These are phyloP conservation scores for Globisporangium nagaii DNA, from an alignment of 352 stramenopile genomes.

Conservation along the genomic window DNA sequence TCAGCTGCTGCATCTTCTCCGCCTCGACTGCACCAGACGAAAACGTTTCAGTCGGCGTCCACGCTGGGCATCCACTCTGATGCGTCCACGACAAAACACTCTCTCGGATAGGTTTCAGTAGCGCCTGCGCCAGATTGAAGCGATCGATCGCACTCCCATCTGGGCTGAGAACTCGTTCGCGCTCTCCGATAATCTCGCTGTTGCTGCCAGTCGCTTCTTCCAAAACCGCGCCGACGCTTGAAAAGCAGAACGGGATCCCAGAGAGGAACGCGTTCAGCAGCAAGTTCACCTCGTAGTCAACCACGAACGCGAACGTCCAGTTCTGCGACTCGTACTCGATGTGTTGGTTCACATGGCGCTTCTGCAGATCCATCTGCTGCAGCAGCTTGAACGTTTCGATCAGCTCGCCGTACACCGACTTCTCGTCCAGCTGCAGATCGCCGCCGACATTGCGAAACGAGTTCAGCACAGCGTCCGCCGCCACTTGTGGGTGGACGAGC, in stretches of 20 bases:
- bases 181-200: conserved; percentile 27
- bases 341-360: conserved; percentile 55
- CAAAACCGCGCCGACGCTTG: conserved; percentile 7
- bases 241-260: conserved; percentile 53
- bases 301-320: conserved; percentile 80
- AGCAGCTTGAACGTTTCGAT: conserved; percentile 57
- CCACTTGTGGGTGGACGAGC: conserved; percentile 60
- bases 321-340: conserved; percentile 83
- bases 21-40: conserved; percentile 2
- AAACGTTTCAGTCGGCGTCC: conserved; percentile 8
- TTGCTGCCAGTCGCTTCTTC: conserved; percentile 15
- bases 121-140: conserved; percentile 30
- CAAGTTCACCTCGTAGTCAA: conserved; percentile 81
- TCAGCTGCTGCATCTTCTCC: conserved; percentile 19
- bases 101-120: conserved; percentile 37
- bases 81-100: conserved; percentile 24
- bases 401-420: conserved; percentile 50
- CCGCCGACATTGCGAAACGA: conserved; percentile 44
- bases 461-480: conserved; percentile 46
- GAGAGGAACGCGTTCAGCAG: conserved; percentile 61
- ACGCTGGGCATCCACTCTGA: conserved; percentile 33
- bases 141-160: conserved; percentile 10
- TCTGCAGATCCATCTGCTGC: conserved; percentile 81
- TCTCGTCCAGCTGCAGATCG: conserved; percentile 17
- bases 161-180: conserved; percentile 8